phyloP scores from a whole-genome alignment of 345 rosid genomes.

The Syzygium jambos region DNA sequence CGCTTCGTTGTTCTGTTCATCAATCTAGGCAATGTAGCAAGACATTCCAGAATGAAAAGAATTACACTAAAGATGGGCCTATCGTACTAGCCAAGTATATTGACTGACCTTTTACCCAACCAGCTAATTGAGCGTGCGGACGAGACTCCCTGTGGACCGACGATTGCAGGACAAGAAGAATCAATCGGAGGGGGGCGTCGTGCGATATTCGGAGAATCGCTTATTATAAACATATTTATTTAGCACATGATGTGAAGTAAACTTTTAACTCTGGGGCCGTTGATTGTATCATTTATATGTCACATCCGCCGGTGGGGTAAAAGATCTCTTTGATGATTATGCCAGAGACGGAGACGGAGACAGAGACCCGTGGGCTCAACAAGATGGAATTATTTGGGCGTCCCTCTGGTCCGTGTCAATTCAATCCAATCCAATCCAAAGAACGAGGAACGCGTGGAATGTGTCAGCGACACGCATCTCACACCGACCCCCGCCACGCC shows the following conservation, averaged over 20 bases:
- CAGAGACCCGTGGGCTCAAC: background rate
- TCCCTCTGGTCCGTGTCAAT: background rate
- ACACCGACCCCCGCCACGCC: background rate
- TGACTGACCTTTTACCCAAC: background rate
- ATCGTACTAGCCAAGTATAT: too few species aligned
- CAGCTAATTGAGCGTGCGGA: background rate
- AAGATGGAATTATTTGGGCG: background rate
- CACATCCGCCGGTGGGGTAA: background rate
- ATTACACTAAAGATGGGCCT: background rate
- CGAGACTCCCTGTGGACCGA: background rate
- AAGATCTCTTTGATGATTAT: background rate
- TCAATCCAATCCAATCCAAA: background rate
- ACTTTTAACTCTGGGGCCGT: background rate
- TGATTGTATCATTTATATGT: too few species aligned
- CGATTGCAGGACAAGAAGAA: background rate
- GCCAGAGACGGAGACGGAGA: too few species aligned
- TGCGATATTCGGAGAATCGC: background rate
- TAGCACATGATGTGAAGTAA: background rate
- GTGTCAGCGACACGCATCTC: background rate
- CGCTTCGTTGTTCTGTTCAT: background rate
- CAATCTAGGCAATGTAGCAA: background rate
- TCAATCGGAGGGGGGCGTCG: too few species aligned
- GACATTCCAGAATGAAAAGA: background rate
- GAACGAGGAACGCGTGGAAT: constrained; percentile 9
- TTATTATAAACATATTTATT: background rate